These are phyloP conservation scores for Vaccinium corymbosum DNA, from an alignment of 148 eudicot genomes.

Conservation along the genomic window DNA sequence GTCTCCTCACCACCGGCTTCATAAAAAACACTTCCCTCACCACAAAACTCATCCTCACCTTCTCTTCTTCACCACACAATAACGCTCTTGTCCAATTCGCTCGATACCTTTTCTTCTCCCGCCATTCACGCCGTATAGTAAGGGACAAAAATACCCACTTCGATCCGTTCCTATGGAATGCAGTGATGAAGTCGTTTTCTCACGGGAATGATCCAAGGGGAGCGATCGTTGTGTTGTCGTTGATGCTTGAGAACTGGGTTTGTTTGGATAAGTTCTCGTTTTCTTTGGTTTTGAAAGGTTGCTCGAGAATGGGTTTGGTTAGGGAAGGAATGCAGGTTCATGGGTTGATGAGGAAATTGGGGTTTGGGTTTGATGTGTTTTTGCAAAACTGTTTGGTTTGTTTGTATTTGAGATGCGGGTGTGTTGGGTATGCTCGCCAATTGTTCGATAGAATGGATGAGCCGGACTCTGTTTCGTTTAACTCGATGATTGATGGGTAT, in stretches of 20 bases:
- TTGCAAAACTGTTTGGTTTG: slow-evolving; percentile 63
- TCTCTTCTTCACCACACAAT: slow-evolving; percentile 39
- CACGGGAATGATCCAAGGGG: slow-evolving; percentile 45
- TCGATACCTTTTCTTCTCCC: slow-evolving; percentile 41
- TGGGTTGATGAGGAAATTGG: slow-evolving; percentile 55
- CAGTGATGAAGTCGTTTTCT: slow-evolving; percentile 52
- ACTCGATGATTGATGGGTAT: slow-evolving; percentile 74
- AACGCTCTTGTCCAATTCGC: slow-evolving; percentile 49
- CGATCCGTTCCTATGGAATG: slow-evolving; percentile 70
- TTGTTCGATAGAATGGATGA: slow-evolving; percentile 59
- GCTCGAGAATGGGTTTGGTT: slow-evolving; percentile 43
- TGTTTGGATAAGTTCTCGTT: slow-evolving; percentile 60
- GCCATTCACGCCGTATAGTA: slow-evolving; percentile 6
- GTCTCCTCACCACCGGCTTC: slow-evolving; percentile 57
- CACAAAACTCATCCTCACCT: slow-evolving; percentile 56
- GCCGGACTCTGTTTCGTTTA: slow-evolving; percentile 59
- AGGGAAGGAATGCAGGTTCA: slow-evolving; percentile 76
- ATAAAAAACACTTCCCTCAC: slow-evolving; percentile 45
- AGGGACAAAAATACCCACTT: slow-evolving; percentile 3
- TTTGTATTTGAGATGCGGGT: slow-evolving; percentile 53
- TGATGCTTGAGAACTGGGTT: slow-evolving; percentile 54
- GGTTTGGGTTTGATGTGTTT: slow-evolving; percentile 52
- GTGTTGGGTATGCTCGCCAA: slow-evolving; percentile 42
- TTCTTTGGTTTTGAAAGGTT: slow-evolving; percentile 64
- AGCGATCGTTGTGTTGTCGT: slow-evolving; percentile 41